These are phyloP conservation scores for Gossypium schwendimanii DNA, from an alignment of 441 rosid genomes.

Conservation along the genomic window DNA sequence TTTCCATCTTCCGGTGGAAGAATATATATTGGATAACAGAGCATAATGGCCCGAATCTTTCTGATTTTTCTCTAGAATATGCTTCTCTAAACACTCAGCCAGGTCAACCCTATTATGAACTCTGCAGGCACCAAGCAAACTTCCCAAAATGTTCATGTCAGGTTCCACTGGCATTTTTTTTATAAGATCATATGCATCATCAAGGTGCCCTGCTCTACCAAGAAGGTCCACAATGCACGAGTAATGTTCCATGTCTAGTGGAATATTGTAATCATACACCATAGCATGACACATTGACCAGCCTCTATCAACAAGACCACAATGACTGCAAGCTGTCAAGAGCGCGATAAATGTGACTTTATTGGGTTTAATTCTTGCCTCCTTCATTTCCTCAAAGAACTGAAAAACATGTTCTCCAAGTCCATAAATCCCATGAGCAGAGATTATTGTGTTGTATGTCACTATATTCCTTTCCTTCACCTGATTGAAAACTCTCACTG, in stretches of 20 bases:
- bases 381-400: conserved; percentile 28
- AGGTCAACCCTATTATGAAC: conserved; percentile 22
- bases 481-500: conserved; percentile 20
- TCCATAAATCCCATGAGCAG: conserved; percentile 27
- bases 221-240: conserved; percentile 35
- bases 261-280: conserved; percentile 20
- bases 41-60: conserved; percentile 24
- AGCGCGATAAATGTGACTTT: conserved; percentile 29
- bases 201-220: conserved; percentile 24
- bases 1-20: conserved; percentile 23
- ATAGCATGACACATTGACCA: conserved; percentile 21
- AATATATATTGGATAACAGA: conserved; percentile 28
- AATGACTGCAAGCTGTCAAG: conserved; percentile 31
- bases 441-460: conserved; percentile 30
- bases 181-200: conserved; percentile 16
- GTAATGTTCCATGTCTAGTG: conserved; percentile 26
- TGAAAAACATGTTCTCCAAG: conserved; percentile 15
- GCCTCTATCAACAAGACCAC: conserved; percentile 25
- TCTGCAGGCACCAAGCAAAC: conserved; percentile 33
- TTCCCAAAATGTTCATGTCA: conserved; percentile 24
- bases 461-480: conserved; percentile 24
- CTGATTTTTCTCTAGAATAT: conserved; percentile 7
- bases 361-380: conserved; percentile 25
- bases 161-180: conserved; percentile 26
- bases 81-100: conserved; percentile 17